Evolutionary conservation across 129 eudicot genomes (phyloP).

Genomic region (Ambrosia trifida): DNA sequence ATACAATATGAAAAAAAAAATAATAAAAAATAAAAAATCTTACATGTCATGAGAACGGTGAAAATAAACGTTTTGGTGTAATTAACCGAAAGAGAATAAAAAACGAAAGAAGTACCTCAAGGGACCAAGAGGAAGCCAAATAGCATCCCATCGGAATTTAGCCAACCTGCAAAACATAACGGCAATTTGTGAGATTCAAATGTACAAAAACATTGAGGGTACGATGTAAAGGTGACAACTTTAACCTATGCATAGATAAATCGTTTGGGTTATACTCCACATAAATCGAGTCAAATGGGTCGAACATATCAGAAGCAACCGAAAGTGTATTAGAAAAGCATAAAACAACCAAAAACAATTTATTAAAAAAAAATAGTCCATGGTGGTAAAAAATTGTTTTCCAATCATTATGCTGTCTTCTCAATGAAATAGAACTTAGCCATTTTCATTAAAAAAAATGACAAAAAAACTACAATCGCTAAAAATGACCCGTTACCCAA

Average conservation of each 20-base stretch:
- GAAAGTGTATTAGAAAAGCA: neutral
- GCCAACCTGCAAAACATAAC: slow-evolving; percentile 58
- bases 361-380: neutral
- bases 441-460: neutral
- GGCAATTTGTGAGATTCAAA: slow-evolving; percentile 2
- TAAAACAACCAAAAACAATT: neutral
- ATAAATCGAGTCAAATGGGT: neutral
- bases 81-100: neutral
- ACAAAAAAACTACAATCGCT: neutral
- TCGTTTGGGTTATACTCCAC: neutral
- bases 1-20: neutral
- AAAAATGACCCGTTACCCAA: neutral
- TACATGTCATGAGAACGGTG: neutral
- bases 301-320: neutral
- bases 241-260: neutral
- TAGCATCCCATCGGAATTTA: slow-evolving; percentile 75
- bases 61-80: neutral
- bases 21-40: too few relatives aligned
- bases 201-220: neutral
- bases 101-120: slow-evolving; percentile 45
- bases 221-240: neutral
- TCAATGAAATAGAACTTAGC: neutral
- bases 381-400: neutral
- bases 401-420: neutral
- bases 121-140: slow-evolving; percentile 94